Evolutionary conservation across 2,329 filamentous ascomycete species (phyloP).

Genomic region (Anthostomella pinea): DNA sequence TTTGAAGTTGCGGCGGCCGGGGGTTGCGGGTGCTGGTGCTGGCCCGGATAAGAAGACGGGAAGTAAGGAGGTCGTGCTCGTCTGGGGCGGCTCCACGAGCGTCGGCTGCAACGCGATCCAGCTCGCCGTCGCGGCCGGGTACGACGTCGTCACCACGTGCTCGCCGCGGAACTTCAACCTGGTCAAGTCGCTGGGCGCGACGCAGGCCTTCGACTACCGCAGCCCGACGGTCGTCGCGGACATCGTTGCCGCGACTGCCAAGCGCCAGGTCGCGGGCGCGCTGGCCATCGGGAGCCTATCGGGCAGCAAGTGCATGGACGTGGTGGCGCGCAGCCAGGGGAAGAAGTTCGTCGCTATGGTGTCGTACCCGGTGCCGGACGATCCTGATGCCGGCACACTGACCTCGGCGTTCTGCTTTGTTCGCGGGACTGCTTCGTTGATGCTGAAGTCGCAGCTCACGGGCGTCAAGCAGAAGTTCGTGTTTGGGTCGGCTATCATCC

Average conservation of each 20-base stretch:
- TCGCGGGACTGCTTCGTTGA: no score
- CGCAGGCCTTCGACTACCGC: slow-evolving; percentile 8
- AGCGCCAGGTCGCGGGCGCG: slow-evolving; percentile 7
- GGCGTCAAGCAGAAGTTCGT: no score
- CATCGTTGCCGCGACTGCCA: slow-evolving; percentile 1
- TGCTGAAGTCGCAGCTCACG: no score
- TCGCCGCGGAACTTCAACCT: slow-evolving; percentile 9
- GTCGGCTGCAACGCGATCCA: slow-evolving; percentile 11
- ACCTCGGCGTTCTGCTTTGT: no score
- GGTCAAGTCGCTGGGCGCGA: slow-evolving; percentile 8
- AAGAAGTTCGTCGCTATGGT: slow-evolving; percentile 24
- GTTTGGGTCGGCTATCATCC: slow-evolving; percentile 26
- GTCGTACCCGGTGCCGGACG: slow-evolving; percentile 26
- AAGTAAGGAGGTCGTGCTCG: slow-evolving; percentile 15
- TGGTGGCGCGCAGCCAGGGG: slow-evolving; percentile 25
- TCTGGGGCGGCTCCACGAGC: slow-evolving; percentile 26
- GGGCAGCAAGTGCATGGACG: slow-evolving; percentile 23
- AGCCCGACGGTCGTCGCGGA: slow-evolving; percentile 1
- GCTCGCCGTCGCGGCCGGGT: slow-evolving; percentile 8
- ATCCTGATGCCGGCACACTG: slow-evolving; percentile 26
- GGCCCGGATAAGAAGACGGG: slow-evolving; percentile 10
- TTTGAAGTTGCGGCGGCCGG: slow-evolving; percentile 5
- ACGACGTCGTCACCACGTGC: slow-evolving; percentile 9
- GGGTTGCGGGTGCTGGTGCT: no score
- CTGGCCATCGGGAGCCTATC: slow-evolving; percentile 19